phyloP scores from a whole-genome alignment of 2,329 filamentous ascomycete genomes.

The Colletotrichum shisoi region DNA sequence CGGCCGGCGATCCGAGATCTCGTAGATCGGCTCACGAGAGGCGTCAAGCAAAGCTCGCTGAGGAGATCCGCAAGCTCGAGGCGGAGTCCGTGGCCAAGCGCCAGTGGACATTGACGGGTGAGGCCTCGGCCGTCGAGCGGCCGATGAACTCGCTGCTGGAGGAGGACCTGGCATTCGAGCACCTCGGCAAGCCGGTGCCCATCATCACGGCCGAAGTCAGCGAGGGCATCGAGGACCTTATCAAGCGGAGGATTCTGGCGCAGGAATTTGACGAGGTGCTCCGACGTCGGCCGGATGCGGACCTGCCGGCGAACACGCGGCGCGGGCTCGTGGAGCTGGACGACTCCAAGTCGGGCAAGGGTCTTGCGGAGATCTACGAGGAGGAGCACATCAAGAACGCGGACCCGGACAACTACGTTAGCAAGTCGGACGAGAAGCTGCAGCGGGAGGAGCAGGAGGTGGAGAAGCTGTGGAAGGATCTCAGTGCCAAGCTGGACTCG shows the following conservation, averaged over 20 bases:
- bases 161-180: slow-evolving; percentile 94
- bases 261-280: slow-evolving; percentile 93
- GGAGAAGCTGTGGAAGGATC: slow-evolving; percentile 79
- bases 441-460: slow-evolving; percentile 85
- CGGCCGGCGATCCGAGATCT: slow-evolving; percentile 74
- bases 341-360: slow-evolving; percentile 85
- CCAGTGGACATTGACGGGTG: slow-evolving; percentile 88
- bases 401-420: slow-evolving; percentile 81
- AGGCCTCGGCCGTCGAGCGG: slow-evolving; percentile 81
- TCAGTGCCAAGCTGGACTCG: slow-evolving; percentile 82
- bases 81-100: slow-evolving; percentile 87
- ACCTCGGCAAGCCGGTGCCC: slow-evolving; percentile 91
- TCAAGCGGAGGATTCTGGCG: slow-evolving; percentile 90
- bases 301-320: slow-evolving; percentile 66
- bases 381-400: slow-evolving; percentile 82
- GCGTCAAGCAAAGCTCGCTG: slow-evolving; percentile 81
- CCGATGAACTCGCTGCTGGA: slow-evolving; percentile 92
- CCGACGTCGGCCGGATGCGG: slow-evolving; percentile 78
- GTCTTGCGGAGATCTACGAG: slow-evolving; percentile 92
- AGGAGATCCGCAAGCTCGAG: slow-evolving; percentile 92
- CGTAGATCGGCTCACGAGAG: slow-evolving; percentile 85
- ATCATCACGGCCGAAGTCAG: slow-evolving; percentile 91
- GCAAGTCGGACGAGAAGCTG: slow-evolving; percentile 81
- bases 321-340: slow-evolving; percentile 82
- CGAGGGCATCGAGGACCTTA: slow-evolving; percentile 89